These are phyloP conservation scores for Globisporangium mamillatum DNA, from an alignment of 352 stramenopile genomes.

Conservation along the genomic window DNA sequence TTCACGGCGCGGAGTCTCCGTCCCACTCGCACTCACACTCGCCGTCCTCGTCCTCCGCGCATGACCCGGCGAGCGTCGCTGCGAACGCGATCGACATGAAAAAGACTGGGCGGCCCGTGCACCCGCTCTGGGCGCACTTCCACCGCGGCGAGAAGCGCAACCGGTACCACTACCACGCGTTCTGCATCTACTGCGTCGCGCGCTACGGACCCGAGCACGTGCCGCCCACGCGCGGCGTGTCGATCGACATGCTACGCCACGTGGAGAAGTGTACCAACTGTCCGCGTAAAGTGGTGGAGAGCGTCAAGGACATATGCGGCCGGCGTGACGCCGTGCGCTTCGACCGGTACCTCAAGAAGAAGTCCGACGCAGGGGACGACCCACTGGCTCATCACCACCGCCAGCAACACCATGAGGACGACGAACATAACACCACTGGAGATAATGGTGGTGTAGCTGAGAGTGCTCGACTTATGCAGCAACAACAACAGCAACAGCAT, in stretches of 20 bases:
- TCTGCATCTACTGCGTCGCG: slow-evolving; percentile 76
- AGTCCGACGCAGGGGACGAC: slow-evolving; percentile 10
- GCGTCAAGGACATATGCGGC: slow-evolving; percentile 56
- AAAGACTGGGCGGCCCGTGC: slow-evolving; percentile 65
- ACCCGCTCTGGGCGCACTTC: slow-evolving; percentile 81
- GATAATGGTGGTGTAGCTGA: neutral
- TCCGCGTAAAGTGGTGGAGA: slow-evolving; percentile 57
- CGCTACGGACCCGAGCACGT: slow-evolving; percentile 53
- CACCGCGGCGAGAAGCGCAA: slow-evolving; percentile 85
- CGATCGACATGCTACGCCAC: slow-evolving; percentile 78
- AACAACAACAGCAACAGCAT: slow-evolving; percentile 1
- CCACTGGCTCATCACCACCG: slow-evolving; percentile 11
- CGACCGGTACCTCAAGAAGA: slow-evolving; percentile 36
- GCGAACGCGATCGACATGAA: slow-evolving; percentile 26
- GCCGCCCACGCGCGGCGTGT: slow-evolving; percentile 70
- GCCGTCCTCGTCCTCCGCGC: neutral
- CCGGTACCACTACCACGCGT: slow-evolving; percentile 83
- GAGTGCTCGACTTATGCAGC: neutral
- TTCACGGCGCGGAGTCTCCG: neutral
- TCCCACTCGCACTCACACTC: neutral
- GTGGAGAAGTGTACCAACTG: slow-evolving; percentile 71
- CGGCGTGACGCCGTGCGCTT: slow-evolving; percentile 41
- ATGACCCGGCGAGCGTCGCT: neutral
- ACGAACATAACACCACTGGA: neutral
- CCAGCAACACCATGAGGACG: slow-evolving; percentile 12